Evolutionary conservation across 495 filamentous ascomycete species (phyloP), one percentile per base, ranked within the genome.

Genomic region (Penicillium mononematosum): DNA sequence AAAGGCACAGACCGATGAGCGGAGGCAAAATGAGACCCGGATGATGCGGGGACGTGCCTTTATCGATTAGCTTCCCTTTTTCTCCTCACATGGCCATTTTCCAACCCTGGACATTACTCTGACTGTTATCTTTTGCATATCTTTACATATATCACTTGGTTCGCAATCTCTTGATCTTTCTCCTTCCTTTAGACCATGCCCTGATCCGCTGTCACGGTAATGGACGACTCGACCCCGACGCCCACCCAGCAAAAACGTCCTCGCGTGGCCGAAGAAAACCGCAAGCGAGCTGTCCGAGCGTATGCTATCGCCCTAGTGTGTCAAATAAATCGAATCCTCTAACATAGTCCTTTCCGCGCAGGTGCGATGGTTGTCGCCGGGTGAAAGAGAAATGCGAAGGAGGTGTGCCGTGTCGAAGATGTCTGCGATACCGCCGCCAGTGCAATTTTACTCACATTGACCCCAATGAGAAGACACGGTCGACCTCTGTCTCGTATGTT

Each of bases 351-450:
- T 50, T 46, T 50, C 50, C 10, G 22, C 55, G 17, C 61, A 79
- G 76, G 48, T 79, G 76, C 52, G 76, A 79, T 58, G 75, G 75
- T 38, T 79, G 76, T 60, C 75, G 76, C 58, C 70, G 76, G 52
- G 76, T 79, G 41, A 79, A 79, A 58, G 76, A 79, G 60, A 79
- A 78, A 71, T 81, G 78, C 61, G 76, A 78, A 65, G 78, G 78
- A 43, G 75, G 77, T 43, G 72, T 78, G n/a, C 78, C 78, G 1
- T 81, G 78, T 67, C 74, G 75, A 36, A 68, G 78, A 38, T 81
- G 78, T 60, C 59, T 74, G 53, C 75, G 75, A 42, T 79, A 78
- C 63, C 73, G 75, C 44, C 70, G 78, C 24, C 75, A 75, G 58
- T 81, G 78, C 62, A 70, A 75, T 58, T 81, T 81, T 51, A 77